These are phyloP conservation scores for Anaeromyces robustus DNA, from an alignment of 192 early-diverging fungal genomes.

Conservation along the genomic window DNA sequence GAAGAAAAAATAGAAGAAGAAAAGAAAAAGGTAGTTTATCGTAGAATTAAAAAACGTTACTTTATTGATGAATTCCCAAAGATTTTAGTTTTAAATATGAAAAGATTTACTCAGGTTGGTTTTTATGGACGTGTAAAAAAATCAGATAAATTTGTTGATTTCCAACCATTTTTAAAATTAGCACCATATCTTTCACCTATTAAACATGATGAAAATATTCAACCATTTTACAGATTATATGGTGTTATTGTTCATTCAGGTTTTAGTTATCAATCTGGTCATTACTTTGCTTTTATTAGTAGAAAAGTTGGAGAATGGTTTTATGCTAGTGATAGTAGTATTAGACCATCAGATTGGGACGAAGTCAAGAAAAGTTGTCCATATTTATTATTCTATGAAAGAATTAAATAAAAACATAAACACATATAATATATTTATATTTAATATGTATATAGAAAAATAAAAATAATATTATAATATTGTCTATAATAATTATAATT, in stretches of 20 bases:
- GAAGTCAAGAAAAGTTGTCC: neutral
- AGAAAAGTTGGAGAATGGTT: neutral
- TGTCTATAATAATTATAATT: too few species aligned
- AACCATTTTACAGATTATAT: slow-evolving; percentile 16
- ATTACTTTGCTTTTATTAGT: slow-evolving; percentile 29
- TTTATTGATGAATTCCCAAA: neutral
- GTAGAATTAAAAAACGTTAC: neutral
- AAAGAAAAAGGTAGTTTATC: neutral
- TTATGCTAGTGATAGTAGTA: neutral
- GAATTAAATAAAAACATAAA: neutral
- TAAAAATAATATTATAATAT: too few species aligned
- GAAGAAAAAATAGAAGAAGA: neutral
- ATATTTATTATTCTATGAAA: neutral
- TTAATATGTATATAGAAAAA: too few species aligned
- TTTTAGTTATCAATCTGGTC: slow-evolving; percentile 23
- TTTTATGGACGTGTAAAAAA: neutral
- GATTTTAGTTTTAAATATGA: neutral
- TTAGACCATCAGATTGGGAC: neutral
- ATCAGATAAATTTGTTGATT: neutral
- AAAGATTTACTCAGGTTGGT: neutral
- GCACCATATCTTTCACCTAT: neutral
- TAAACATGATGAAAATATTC: slow-evolving; percentile 5
- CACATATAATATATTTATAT: too few species aligned
- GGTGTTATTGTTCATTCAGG: slow-evolving; percentile 30
- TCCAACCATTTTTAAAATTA: neutral